Evolutionary conservation across 2,329 filamentous ascomycete species (phyloP).

Genomic region (Penicillium sp.): DNA sequence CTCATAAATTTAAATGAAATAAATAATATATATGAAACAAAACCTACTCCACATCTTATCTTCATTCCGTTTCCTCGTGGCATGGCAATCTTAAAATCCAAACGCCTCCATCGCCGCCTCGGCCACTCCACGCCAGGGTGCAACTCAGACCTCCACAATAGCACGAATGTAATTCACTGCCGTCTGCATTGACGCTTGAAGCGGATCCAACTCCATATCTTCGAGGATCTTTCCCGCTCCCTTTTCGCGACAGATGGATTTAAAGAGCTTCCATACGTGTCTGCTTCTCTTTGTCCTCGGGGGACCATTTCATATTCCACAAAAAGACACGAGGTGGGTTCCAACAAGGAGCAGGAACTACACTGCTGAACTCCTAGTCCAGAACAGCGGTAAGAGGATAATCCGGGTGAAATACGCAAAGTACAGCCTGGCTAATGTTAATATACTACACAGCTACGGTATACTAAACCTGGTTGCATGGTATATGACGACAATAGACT

Average conservation of each 20-base stretch:
- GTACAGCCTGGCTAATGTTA: no score
- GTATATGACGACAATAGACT: no score
- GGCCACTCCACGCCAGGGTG: constrained; percentile 16
- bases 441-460: no score
- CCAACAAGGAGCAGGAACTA: no score
- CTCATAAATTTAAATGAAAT: neutral
- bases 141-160: constrained; percentile 29
- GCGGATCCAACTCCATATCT: constrained; percentile 3
- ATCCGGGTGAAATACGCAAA: no score
- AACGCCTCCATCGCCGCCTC: neutral
- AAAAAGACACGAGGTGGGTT: neutral
- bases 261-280: constrained; percentile 27
- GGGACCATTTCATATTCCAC: constrained; percentile 1
- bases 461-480: no score
- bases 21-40: neutral
- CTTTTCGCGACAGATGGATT: constrained; percentile 19
- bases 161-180: constrained; percentile 29
- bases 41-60: neutral
- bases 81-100: neutral
- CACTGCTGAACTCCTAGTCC: no score
- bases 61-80: neutral
- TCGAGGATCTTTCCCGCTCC: constrained; percentile 16
- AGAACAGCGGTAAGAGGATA: no score
- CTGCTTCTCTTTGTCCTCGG: constrained; percentile 24
- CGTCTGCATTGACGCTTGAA: constrained; percentile 29